Base-by-base conservation (phyloP, 202 grass and related monocot species). In the Schoenoplectus triqueter region DNA sequence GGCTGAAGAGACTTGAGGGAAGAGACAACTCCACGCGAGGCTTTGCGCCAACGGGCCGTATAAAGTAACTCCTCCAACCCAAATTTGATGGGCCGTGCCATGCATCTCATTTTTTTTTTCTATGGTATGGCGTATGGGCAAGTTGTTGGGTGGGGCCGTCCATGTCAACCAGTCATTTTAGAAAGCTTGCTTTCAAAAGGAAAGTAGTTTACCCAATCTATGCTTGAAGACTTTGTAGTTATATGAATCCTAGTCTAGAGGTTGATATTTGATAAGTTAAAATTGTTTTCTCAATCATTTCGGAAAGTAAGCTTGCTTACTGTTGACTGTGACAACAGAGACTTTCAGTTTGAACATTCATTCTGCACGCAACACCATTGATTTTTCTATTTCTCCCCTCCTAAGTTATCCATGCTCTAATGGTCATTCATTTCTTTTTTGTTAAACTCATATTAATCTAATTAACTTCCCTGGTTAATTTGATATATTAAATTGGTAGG, bases 311-410 rank as follows among this genome's bases (percentile, higher is more conserved):
- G 21, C 18, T n/a, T 57, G 22, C 49, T 77, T 57, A 15, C 9
- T 77, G 15, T 77, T 77, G 73, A 59, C 31, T 42, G 18, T 57
- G 73, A 54, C 50, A 56, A 31, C 49, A 59, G 2, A 60, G 48
- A n/a, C 31, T 56, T 41, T 78, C 22, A 21, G 70, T 52, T 11
- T 52, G 17, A 22, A 21, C 18, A 46, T n/a, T 69, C 7, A 74
- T 47, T 71, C 14, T 71, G 15, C 68, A 71, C 2, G 14, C 42
- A 71, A 71, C 42, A 69, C 15, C 39, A 45, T 5, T n/a, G 1
- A 41, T 3, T 40, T 13, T 11, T 66, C 11, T 17, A 7, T 69
- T 15, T 31, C 31, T 31, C 31, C 31, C 31, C 1, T 31, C 31
- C 31, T 31, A 31, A 42, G 10, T 44, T 69, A 1, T 69, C 13